phyloP scores from a whole-genome alignment of 2,329 filamentous ascomycete genomes.

The Allantophomopsis cytisporea region DNA sequence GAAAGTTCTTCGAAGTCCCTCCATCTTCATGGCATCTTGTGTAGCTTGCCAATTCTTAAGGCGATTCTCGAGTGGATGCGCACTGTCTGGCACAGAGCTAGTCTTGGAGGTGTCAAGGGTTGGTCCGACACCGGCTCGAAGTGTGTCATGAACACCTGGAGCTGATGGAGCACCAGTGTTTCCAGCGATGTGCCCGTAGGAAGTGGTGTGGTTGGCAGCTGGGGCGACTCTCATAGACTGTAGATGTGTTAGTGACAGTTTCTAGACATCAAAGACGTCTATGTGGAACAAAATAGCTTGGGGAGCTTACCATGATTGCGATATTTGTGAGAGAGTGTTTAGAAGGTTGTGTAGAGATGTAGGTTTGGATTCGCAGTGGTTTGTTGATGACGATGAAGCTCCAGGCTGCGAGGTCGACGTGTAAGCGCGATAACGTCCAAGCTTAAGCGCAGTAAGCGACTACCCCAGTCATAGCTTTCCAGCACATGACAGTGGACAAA shows the following conservation, averaged over 20 bases:
- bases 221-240: conserved; percentile 88
- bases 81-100: conserved; percentile 17
- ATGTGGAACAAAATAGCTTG: too few species aligned
- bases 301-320: conserved; percentile 12
- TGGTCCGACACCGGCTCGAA: conserved; percentile 72
- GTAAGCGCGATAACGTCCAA: conserved; percentile 2
- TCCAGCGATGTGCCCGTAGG: conserved; percentile 45
- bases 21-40: conserved; percentile 80
- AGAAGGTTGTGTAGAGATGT: too few species aligned
- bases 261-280: too few species aligned
- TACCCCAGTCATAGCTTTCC: not conserved
- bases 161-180: conserved; percentile 71
- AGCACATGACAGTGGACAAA: too few species aligned
- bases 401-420: conserved; percentile 6
- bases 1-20: conserved; percentile 72
- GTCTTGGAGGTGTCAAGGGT: conserved; percentile 31
- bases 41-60: conserved; percentile 83
- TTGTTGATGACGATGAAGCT: conserved; percentile 4
- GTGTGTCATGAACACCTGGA: conserved; percentile 84
- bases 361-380: not conserved
- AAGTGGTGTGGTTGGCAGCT: conserved; percentile 47
- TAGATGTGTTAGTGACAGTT: conserved; percentile 3
- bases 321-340: not conserved
- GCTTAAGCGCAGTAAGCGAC: conserved; percentile 4
- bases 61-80: conserved; percentile 82